Base-by-base conservation (phyloP, 306 rosid species). In the Inga oerstediana region DNA sequence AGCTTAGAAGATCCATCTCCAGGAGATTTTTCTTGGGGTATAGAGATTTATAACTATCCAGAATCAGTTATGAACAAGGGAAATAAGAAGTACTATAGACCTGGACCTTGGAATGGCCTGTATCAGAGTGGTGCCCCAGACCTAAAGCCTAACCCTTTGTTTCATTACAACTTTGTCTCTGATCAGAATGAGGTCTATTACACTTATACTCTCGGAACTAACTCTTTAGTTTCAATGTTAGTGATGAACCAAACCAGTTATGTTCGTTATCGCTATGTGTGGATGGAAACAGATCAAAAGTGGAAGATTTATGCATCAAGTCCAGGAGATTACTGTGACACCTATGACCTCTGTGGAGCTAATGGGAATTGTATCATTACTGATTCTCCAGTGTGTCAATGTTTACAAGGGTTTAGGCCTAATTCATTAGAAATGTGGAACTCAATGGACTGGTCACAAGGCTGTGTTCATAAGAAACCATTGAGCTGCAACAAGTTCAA, bases 41-140 rank as follows among this genome's bases (percentile, higher is more conserved):
- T 66, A 66, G 72, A 66, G 44, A 39, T 34, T 44, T 30, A 66
- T 17, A 34, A 66, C 45, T 66, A 66, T 16, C 72, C 72, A 15
- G 72, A 66, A 34, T 66, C 43, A 32, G n/a, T 32, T 34, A 32
- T 66, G 72, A 34, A 8, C 44, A 66, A 66, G 43, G 72, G 72
- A 66, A 3, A 17, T 8, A 11, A 19, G 4, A 69, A 69, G 74
- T 39, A 8, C 30, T 37, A 39, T 49, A 37, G 74, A 69, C 0
- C 10, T 39, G 74, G 74, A 39, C 74, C 74, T 17, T 69, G 74
- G 74, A 69, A 69, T 69, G 74, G 74, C 27, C 30, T 69, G 7
- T 13, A 37, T 39, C 10, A 45, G 37, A 69, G 74, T 69, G 74
- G 74, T 19, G 1, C 48, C 4, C 49, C 74, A 39, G 48, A 69